phyloP scores from a whole-genome alignment of 441 rosid species.

The Adansonia grandidieri region DNA sequence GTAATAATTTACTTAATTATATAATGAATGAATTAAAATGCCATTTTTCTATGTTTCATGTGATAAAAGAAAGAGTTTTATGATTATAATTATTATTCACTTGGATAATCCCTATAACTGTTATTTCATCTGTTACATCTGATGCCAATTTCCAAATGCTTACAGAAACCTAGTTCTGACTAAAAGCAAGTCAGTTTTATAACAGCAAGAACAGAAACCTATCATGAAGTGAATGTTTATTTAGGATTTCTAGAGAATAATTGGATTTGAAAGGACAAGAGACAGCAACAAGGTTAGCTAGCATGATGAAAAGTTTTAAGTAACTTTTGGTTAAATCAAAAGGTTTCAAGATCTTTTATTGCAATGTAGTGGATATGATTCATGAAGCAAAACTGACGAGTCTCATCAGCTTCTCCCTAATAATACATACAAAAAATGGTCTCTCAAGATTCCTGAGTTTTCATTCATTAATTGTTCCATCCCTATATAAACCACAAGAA shows the following conservation, averaged over 20 bases:
- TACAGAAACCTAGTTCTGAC: no score
- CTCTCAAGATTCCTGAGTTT: not conserved
- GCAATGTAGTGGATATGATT: slow-evolving; percentile 1
- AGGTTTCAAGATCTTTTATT: slow-evolving; percentile 10
- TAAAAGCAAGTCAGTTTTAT: no score
- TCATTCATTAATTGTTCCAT: not conserved
- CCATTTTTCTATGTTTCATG: no score
- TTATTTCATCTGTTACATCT: no score
- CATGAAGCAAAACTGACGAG: slow-evolving; percentile 18
- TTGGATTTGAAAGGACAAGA: slow-evolving; percentile 14
- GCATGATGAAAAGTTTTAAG: not conserved
- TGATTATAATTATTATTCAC: no score
- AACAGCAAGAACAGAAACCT: no score
- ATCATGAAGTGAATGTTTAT: not conserved
- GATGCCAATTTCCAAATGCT: no score
- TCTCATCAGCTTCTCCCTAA: slow-evolving; percentile 21
- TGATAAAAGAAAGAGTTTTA: no score
- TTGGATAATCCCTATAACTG: no score
- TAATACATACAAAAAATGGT: not conserved
- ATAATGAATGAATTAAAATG: no score
- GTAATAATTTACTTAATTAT: no score
- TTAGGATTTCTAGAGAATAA: slow-evolving; percentile 1
- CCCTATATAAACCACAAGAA: slow-evolving; percentile 14
- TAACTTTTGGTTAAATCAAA: not conserved
- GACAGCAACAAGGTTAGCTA: not conserved